These are phyloP conservation scores for Amoebophrya sp. DNA, from an alignment of 169 alveolate species.

Conservation along the genomic window DNA sequence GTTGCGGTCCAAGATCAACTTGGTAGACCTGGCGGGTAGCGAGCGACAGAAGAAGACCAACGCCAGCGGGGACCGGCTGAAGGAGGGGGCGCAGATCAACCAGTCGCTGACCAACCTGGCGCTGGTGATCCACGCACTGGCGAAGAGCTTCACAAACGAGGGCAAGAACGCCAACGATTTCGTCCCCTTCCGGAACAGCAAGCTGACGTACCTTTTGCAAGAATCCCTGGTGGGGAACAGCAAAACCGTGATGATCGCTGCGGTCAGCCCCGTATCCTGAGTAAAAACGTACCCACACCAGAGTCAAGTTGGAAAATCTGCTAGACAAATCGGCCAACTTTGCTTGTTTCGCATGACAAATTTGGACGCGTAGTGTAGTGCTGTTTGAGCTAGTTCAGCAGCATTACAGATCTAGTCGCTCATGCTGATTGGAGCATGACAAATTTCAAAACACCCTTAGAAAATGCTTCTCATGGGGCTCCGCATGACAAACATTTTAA, in stretches of 20 bases:
- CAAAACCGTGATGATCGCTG: slow-evolving; percentile 68
- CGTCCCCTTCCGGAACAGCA: slow-evolving; percentile 78
- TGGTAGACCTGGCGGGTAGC: slow-evolving; percentile 90
- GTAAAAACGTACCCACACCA: too few species aligned
- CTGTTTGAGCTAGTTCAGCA: too few species aligned
- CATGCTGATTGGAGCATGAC: too few species aligned
- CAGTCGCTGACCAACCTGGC: slow-evolving; percentile 68
- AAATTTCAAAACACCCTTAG: too few species aligned
- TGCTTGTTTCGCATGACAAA: too few species aligned
- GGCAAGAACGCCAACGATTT: background rate
- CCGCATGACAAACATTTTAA: too few species aligned
- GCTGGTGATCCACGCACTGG: slow-evolving; percentile 71
- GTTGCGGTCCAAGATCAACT: slow-evolving; percentile 62
- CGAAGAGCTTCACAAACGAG: background rate
- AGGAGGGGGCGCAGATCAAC: slow-evolving; percentile 81
- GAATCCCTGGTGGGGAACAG: slow-evolving; percentile 72
- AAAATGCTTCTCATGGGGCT: too few species aligned
- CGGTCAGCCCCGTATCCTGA: too few species aligned
- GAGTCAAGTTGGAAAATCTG: too few species aligned
- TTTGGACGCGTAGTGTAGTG: too few species aligned
- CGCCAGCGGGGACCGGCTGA: slow-evolving; percentile 71
- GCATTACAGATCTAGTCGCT: too few species aligned
- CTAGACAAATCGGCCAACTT: too few species aligned
- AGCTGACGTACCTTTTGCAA: slow-evolving; percentile 67
- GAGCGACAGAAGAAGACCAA: slow-evolving; percentile 70